Evolutionary conservation across 192 early-diverging fungal species (phyloP).

Genomic region (Coemansia sp.): DNA sequence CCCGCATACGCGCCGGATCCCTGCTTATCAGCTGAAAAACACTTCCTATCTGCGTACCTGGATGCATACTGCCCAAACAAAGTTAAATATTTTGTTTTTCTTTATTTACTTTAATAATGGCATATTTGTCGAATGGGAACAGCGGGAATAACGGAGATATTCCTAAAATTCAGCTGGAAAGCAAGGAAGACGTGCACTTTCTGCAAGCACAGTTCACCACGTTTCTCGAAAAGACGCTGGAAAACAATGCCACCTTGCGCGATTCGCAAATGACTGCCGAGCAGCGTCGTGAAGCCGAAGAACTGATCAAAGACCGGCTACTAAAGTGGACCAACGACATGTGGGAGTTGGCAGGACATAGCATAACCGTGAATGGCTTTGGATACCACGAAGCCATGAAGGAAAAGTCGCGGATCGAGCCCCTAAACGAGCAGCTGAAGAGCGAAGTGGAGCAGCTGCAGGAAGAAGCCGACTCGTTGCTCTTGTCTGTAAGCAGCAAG

Average conservation of each 20-base stretch:
- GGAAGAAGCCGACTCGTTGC: slow-evolving; percentile 34
- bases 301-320: slow-evolving; percentile 15
- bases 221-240: slow-evolving; percentile 23
- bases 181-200: slow-evolving; percentile 46
- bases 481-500: slow-evolving; percentile 32
- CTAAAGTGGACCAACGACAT: slow-evolving; percentile 29
- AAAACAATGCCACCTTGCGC: slow-evolving; percentile 30
- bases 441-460: slow-evolving; percentile 33
- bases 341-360: slow-evolving; percentile 39
- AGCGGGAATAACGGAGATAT: slow-evolving; percentile 25
- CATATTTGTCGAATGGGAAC: neutral
- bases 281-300: slow-evolving; percentile 30
- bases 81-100: neutral
- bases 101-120: slow-evolving; percentile 1
- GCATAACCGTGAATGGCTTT: slow-evolving; percentile 47
- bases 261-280: slow-evolving; percentile 23
- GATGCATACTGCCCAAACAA: neutral
- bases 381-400: slow-evolving; percentile 39
- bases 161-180: slow-evolving; percentile 53
- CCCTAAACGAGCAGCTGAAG: slow-evolving; percentile 38
- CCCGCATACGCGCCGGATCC: slow-evolving; percentile 10
- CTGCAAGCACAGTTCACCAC: slow-evolving; percentile 34
- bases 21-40: slow-evolving; percentile 2
- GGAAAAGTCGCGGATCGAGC: slow-evolving; percentile 34
- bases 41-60: slow-evolving; percentile 3